Evolutionary conservation across 306 rosid species (phyloP), one percentile per base, ranked within the genome.

Genomic region (Dryas alaskensis): DNA sequence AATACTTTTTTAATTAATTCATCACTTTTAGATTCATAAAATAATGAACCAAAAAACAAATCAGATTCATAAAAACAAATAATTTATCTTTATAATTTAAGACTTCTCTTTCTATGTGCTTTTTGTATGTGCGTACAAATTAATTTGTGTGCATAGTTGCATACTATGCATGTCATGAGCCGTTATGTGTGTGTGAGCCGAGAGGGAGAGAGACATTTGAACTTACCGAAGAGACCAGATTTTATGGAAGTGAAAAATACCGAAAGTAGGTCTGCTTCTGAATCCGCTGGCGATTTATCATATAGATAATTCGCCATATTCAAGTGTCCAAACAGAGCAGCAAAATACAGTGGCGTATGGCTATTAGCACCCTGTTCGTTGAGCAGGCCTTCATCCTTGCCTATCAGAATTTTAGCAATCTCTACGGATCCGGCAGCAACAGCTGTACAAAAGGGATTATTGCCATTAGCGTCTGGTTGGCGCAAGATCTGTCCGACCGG

Each of bases 241-340:
- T 48, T 10, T 48, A 48, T 48, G 52, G 12, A 48, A 48, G 10
- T 48, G 13, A 48, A 48, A 10, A 48, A 48, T 48, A 48, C 52
- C 52, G 10, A 0, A 10, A 7, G 12, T 10, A 48, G 52, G 52
- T 48, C 8, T 0, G 3, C 52, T 48, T 10, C 52, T 3, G 52
- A 10, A 7, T 2, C 12, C 8, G 3, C 0, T 7, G 12, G 31
- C 2, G 31, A 27, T 48, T 48, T 4, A 48, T 8, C 6, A 48
- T 60, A 47, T 8, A 73, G 58, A 73, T 25, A 73, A 17, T 42
- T 43, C 5, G 61, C 57, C 76, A 73, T 73, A 4, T 47, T 11
- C 25, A 0, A 27, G 2, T 37, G 59, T 27, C 69, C 68, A 7
- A 46, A 9, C 10, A 13, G 4, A 16, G 60, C 31, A 8, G 69